phyloP scores from a whole-genome alignment of 352 stramenopile genomes.

The Phytopythium boreale region DNA sequence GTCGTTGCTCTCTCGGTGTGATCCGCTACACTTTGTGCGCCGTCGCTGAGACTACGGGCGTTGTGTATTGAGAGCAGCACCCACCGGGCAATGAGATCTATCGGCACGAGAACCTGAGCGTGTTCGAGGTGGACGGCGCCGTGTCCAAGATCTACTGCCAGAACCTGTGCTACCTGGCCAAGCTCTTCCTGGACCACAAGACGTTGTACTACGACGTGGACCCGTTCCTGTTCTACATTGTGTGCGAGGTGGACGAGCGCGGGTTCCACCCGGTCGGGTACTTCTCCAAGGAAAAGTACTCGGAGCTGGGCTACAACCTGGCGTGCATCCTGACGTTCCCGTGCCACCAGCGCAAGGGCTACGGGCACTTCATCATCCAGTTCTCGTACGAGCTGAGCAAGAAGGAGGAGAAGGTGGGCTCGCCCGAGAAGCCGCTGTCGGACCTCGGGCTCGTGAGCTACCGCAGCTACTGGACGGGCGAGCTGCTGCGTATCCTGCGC shows the following conservation, averaged over 20 bases:
- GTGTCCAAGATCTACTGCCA: conserved; percentile 98
- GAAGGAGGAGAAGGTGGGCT: conserved; percentile 96
- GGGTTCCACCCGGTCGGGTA: conserved; percentile 97
- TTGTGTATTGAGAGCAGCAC: too few species aligned
- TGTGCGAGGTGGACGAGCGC: conserved; percentile 93
- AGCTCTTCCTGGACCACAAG: conserved; percentile 99
- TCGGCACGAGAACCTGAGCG: conserved; percentile 91
- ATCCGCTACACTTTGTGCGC: not conserved
- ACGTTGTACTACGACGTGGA: conserved; percentile 99
- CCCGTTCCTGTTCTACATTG: conserved; percentile 99
- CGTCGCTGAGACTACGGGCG: too few species aligned
- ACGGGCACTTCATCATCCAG: conserved; percentile 99
- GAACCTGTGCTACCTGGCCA: conserved; percentile 98
- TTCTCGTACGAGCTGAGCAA: conserved; percentile 99
- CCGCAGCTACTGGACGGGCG: conserved; percentile 98
- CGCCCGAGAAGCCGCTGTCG: conserved; percentile 98
- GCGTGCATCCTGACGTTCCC: conserved; percentile 99
- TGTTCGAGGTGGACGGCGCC: conserved; percentile 97
- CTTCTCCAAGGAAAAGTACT: conserved; percentile 99
- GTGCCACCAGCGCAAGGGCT: conserved; percentile 97
- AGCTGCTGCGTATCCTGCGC: conserved; percentile 91
- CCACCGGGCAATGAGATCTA: conserved; percentile 91
- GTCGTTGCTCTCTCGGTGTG: not conserved
- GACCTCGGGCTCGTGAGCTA: conserved; percentile 99
- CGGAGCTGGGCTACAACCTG: conserved; percentile 98